phyloP scores from a whole-genome alignment of 805 yeast species.

The Dipodascopsis tothii region DNA sequence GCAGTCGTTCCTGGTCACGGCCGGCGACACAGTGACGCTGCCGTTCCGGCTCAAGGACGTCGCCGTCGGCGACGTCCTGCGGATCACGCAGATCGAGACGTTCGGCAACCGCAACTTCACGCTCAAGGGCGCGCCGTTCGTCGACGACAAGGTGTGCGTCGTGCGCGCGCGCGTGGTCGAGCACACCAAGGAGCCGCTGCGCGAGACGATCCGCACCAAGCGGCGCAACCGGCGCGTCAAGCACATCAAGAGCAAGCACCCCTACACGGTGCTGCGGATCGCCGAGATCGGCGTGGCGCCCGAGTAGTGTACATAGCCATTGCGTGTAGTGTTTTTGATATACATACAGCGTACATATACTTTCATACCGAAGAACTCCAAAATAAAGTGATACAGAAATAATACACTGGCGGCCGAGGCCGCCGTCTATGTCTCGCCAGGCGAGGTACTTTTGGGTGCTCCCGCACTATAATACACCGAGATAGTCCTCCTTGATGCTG shows the following conservation, averaged over 20 bases:
- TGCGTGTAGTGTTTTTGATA: not conserved
- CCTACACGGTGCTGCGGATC: constrained; percentile 22
- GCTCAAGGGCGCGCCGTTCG: constrained; percentile 44
- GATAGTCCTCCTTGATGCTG: constrained; percentile 92
- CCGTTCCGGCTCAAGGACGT: constrained; percentile 74
- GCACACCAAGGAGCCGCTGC: constrained; percentile 25
- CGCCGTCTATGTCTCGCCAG: not conserved
- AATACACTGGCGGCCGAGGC: not conserved
- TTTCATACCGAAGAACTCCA: too few species aligned
- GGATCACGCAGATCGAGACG: constrained; percentile 65
- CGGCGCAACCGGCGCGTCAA: constrained; percentile 19
- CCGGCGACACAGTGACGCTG: constrained; percentile 75
- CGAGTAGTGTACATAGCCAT: not conserved
- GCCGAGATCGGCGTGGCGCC: constrained; percentile 21
- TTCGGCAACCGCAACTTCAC: constrained; percentile 83
- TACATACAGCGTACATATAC: too few species aligned
- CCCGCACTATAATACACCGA: constrained; percentile 60
- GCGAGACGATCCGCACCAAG: constrained; percentile 20
- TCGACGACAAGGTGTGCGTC: constrained; percentile 36
- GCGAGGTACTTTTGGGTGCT: not conserved
- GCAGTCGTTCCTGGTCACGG: constrained; percentile 80
- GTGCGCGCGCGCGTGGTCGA: constrained; percentile 25
- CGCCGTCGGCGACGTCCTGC: constrained; percentile 73
- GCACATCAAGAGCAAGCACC: constrained; percentile 23
- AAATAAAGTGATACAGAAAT: too few species aligned